Conservation (phyloP, 176 grass and related monocot species). For the Triticum urartu region DNA sequence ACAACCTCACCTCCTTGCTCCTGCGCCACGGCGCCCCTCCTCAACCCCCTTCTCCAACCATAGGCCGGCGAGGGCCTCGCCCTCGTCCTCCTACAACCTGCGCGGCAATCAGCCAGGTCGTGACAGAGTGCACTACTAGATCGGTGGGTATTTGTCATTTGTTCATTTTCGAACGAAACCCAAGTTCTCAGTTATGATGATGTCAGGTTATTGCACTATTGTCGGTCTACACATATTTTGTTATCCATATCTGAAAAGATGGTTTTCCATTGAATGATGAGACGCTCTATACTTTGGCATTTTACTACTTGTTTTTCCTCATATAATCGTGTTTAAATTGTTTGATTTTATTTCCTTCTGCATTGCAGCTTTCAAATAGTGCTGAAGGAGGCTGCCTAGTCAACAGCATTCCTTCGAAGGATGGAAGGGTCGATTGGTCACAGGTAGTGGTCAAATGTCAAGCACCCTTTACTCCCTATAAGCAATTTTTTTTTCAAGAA, state of each 20-base stretch:
- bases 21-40: too few species aligned
- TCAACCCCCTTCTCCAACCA: too few species aligned
- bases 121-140: neutral
- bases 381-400: conserved; percentile 62
- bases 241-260: conserved; percentile 5
- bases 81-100: too few species aligned
- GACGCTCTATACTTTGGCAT: conserved; percentile 2
- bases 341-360: conserved; percentile 29
- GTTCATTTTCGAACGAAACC: neutral
- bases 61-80: too few species aligned
- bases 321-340: neutral
- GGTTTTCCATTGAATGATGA: conserved; percentile 12
- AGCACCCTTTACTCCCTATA: neutral
- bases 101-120: too few species aligned
- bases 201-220: neutral
- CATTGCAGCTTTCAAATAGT: conserved; percentile 77
- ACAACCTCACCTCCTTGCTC: too few species aligned
- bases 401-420: conserved; percentile 77
- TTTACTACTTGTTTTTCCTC: conserved; percentile 3
- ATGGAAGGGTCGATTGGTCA: conserved; percentile 96
- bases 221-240: neutral
- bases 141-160: neutral
- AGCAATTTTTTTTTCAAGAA: too few species aligned
- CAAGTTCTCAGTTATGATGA: neutral
- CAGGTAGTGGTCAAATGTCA: conserved; percentile 55